Evolutionary conservation across 768 basidiomycete genomes (phyloP), one percentile per base, ranked within the genome.

Genomic region (Udeniomyces megalosporus): DNA sequence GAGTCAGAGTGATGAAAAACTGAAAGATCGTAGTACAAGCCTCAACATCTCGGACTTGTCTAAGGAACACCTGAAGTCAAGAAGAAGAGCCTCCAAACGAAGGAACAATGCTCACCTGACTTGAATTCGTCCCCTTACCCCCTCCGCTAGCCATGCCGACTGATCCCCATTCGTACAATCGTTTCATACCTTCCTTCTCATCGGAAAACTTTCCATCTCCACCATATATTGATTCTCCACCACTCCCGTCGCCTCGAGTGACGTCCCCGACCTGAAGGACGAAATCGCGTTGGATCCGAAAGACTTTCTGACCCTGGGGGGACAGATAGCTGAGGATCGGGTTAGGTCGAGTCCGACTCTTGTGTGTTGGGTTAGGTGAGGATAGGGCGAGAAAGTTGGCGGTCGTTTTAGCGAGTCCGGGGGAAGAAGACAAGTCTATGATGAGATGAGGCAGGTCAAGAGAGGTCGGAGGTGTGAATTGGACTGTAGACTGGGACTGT

Each of bases 241-340:
- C 78, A 55, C 74, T 76, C 35, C 80, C 80, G 67, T 81, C 80
- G 5, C 76, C 75, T 48, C 80, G 68, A 24, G 79, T 80, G 44
- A 80, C 71, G 67, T 81, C 79, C 6, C 80, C 80, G n/a, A 78
- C 77, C 67, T 82, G 80, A 0, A 77, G 77, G 4, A 80, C 73
- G 55, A 80, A 81, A 15, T 73, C 79, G 64, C 74, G 72, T 49
- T 77, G 75, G 66, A 79, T 72, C 11, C 79, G 72, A 69, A 80
- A 79, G 1, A 81, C 72, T 31, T 76, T 76, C 42, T 71, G 75
- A 2, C 71, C 75, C 42, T 74, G 49, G 3, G 24, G 15, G 5
- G 51, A 48, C 11, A n/a, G 44, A 67, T 79, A 81, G 64, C 75
- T 74, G 55, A 80, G 69, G 35, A 68, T 73, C 68, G 77, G 78